Evolutionary conservation across 768 basidiomycete species (phyloP), one percentile per base, ranked within the genome.

Genomic region (Mycena vulgaris): DNA sequence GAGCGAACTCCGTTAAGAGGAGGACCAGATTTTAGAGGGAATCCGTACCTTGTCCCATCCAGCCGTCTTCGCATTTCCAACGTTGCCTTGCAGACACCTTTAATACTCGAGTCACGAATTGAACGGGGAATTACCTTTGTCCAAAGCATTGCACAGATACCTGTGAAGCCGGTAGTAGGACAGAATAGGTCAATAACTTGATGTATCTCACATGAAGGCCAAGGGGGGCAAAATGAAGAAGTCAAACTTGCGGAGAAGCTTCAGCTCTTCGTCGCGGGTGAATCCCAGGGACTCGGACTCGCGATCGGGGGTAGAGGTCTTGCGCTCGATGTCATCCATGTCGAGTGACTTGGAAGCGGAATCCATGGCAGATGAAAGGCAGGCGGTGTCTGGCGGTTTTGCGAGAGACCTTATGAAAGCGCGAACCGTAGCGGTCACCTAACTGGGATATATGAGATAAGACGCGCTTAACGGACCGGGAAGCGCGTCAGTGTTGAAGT

Each of bases 41-140:
- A 52, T 33, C 13, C 53, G 47, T 63, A 83, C 87, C 74, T 82
- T 84, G 68, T 86, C 87, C 84, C 87, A 86, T 9, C 84, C 83
- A 60, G 81, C 86, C 2, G 87, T 88, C 68, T 89, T 86, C 7
- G 87, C 87, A 73, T 89, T 89, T 9, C 83, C 84, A 2, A 88
- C 82, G 64, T 87, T 87, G 4, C 86, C 85, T 70, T 27, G 33
- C 2, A n/a, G 31, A 25, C 4, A 45, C 49, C 23, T 27, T 61
- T 17, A 59, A 31, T 47, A 39, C n/a, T 9, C 6, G 13, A 28
- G 2, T 19, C 31, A 56, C 10, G 39, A 59, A 37, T 23, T 7
- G 25, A 39, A 48, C 25, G 16, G 17, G 13, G 16, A 27, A 6
- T 57, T 59, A 63, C 71, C 71, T 75, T 87, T 87, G 71, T 86